Evolutionary conservation across 768 basidiomycete genomes (phyloP), one percentile per base, ranked within the genome.

Genomic region (Naganishia randhawae): DNA sequence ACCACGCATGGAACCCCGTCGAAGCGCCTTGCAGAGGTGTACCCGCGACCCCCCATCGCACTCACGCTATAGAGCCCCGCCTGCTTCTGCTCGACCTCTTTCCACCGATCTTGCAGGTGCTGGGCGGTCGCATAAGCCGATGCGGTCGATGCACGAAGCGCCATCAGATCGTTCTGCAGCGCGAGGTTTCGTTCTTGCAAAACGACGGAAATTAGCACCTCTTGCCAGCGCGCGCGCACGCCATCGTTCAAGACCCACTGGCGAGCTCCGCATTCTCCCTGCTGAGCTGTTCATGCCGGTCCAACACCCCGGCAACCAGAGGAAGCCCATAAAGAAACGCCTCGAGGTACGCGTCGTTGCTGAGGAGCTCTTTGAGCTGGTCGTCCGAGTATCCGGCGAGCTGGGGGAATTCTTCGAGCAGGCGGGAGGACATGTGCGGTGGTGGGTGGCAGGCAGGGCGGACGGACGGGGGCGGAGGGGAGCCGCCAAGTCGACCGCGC

Each of bases 71-170:
- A 95, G 22, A 92, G 84, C 32, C 91, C 90, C 62, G 82, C 85
- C 81, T 98, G 95, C 73, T 93, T 91, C 72, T 87, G 87, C 68
- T 96, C 92, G 8, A 96, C 75, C 57, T 90, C 90, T 72, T 86
- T 87, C 92, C 92, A 95, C 32, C 89, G 83, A 0, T 83, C 82
- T 80, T 96, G 92, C 29, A 95, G 81, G 19, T 83, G 77, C 76
- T 91, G 89, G 2, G 94, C 92, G 69, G 94, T 86, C 72, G 92
- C 88, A 73, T 95, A 97, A 0, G 90, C 87, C 25, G 87, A 88
- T 73, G 93, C 85, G 0, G 94, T 95, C 70, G 92, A 89, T 1
- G 87, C 83, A 37, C 95, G 83, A 45, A 97, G 81, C 50, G 84
- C 82, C 73, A 91, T 89, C 25, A 98, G 82, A 11, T 82, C 83